phyloP scores from a whole-genome alignment of 2,329 filamentous ascomycete genomes.

The Truncatella angustata region DNA sequence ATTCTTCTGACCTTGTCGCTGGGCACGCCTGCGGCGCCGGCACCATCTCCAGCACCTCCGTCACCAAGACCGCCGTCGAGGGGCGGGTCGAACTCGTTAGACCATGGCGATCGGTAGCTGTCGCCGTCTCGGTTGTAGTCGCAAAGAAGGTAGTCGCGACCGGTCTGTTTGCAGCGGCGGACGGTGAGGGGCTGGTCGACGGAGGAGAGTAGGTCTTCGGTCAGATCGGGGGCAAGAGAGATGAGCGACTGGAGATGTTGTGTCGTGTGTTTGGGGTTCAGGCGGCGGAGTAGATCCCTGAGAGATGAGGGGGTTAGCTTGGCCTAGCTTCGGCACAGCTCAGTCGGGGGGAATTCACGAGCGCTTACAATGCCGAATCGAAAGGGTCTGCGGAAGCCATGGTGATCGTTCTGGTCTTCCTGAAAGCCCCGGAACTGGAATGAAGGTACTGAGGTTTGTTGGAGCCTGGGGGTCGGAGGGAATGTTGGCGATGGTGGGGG shows the following conservation, averaged over 20 bases:
- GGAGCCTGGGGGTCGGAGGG: background rate
- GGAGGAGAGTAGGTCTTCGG: conserved; percentile 95
- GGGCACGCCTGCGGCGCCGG: conserved; percentile 78
- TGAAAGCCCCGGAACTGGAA: background rate
- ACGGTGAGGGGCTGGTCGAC: conserved; percentile 93
- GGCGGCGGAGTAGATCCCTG: conserved; percentile 95
- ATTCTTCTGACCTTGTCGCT: conserved; percentile 90
- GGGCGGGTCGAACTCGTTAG: conserved; percentile 94
- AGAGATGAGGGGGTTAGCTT: conserved; percentile 43
- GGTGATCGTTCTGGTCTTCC: conserved; percentile 6
- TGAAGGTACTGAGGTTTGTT: background rate
- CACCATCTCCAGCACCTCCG: conserved; percentile 53
- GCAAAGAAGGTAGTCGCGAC: conserved; percentile 95
- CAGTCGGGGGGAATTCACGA: conserved; percentile 3
- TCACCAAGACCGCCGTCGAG: conserved; percentile 61
- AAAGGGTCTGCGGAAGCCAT: conserved; percentile 64
- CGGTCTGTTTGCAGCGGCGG: conserved; percentile 80
- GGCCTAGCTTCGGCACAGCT: conserved; percentile 3
- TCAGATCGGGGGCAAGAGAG: conserved; percentile 82
- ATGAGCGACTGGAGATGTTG: conserved; percentile 87
- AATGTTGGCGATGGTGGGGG: conserved; percentile 6
- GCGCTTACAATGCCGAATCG: conserved; percentile 71
- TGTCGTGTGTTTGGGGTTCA: conserved; percentile 91
- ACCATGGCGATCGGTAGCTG: conserved; percentile 98
- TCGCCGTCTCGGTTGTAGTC: conserved; percentile 99